phyloP scores from a whole-genome alignment of 2,329 filamentous ascomycete species.

The Cladosporium sp. region DNA sequence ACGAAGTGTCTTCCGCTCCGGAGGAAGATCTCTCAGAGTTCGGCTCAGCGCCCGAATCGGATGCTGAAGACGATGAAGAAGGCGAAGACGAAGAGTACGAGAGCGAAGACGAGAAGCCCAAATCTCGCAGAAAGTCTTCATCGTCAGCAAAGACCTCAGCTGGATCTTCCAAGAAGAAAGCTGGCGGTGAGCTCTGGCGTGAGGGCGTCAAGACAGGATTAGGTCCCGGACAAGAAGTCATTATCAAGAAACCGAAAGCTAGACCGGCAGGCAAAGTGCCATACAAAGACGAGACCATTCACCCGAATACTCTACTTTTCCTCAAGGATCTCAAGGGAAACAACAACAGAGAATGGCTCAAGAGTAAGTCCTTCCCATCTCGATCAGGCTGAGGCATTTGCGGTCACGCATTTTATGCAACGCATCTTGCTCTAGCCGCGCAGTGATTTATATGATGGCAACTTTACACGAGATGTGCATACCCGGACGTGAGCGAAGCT shows the following conservation, averaged over 20 bases:
- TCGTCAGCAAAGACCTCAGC: constrained; percentile 20
- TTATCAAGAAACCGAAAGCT: constrained; percentile 62
- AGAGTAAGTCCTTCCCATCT: constrained; percentile 43
- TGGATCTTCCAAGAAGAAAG: neutral
- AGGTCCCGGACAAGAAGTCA: constrained; percentile 56
- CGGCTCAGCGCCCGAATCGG: constrained; percentile 40
- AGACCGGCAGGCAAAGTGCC: constrained; percentile 55
- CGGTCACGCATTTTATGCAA: neutral
- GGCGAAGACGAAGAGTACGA: constrained; percentile 32
- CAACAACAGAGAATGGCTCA: constrained; percentile 62
- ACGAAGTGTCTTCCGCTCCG: constrained; percentile 16
- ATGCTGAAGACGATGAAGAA: constrained; percentile 30
- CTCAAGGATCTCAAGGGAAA: constrained; percentile 55
- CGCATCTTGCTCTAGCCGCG: neutral
- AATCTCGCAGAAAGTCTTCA: constrained; percentile 11
- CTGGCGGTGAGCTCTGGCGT: constrained; percentile 44
- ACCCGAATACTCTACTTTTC: constrained; percentile 62
- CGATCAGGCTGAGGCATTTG: too few species aligned
- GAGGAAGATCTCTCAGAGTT: constrained; percentile 30
- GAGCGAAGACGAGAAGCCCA: constrained; percentile 27
- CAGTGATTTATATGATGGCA: neutral
- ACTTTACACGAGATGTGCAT: neutral
- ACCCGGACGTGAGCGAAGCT: neutral
- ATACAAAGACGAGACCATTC: constrained; percentile 55
- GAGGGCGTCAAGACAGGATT: constrained; percentile 52